Evolutionary conservation across 2,329 filamentous ascomycete species (phyloP), one percentile per base, ranked within the genome.

Genomic region (Scorias spongiosa): DNA sequence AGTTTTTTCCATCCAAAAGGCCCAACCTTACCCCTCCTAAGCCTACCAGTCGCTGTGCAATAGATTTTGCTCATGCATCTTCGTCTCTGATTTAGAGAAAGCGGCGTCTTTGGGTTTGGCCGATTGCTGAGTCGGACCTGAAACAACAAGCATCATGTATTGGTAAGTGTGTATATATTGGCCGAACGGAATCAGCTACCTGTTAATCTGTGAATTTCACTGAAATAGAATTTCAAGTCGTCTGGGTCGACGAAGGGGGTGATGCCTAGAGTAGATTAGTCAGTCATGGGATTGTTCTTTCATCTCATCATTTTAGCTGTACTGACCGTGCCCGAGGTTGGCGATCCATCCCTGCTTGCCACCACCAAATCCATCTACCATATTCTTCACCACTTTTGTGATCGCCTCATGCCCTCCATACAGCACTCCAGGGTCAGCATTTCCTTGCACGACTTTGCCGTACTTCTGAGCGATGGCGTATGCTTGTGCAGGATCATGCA

Each of bases 221-320:
- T 72, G 51, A 98, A 89, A 69, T 84, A 98, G 66, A 93, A 93
- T 61, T 79, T 89, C 53, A 98, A 69, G 62, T 94, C 81, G 41
- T 96, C 87, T 0, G 91, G 91, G 54, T 96, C 83, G 43, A 98
- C 91, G 51, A 88, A 82, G 1, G 91, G 91, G 29, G 91, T 98
- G 50, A 98, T 87, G 48, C 86, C 85, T 91, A 55, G 28, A 36
- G 32, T 12, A 58, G 52, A 15, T 14, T 40, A 6, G 46, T 30
- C 57, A 39, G 49, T 51, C 34, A 42, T 30, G 36, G 11, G 48
- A 44, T 26, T 7, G 7, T 7, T 4, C 20, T 26, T 26, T 26
- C 20, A 7, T 26, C 7, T 26, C 20, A 26, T 26, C 20, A 7
- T 26, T 26, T 7, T n/a, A n/a, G 20, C 20, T 4, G 36, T 11